Base-by-base conservation (phyloP, 768 basidiomycete genomes). In the Pisolithus orientalis region DNA sequence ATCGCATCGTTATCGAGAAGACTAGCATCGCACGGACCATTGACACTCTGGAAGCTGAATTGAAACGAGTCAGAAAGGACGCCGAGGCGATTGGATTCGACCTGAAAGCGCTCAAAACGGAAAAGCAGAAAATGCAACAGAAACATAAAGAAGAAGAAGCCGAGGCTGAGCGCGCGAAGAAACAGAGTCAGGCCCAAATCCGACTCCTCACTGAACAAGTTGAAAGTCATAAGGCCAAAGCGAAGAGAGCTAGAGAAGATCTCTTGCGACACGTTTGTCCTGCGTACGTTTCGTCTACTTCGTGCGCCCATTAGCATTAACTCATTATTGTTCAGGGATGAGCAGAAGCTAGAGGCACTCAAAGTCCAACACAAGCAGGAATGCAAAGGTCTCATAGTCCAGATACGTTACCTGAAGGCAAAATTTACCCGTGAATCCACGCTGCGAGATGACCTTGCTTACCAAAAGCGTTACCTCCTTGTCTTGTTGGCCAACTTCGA, bases 361-460 rank as follows among this genome's bases (percentile, higher is more conserved):
- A 83, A 77, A 57, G 59, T 70, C 2, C 84, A 82, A 65, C 90
- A 93, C 64, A 90, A 87, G 56, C 80, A 82, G 56, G 93, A 97
- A 64, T 87, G 88, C 73, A 94, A 93, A 63, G 91, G 92, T 8
- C 73, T 97, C 17, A 83, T 98, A 46, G 81, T 90, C 7, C 92
- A 96, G 66, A 92, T 96, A 53, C 80, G 78, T 39, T 97, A 96
- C 69, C 76, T 98, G 59, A 95, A 98, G 66, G 87, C 88, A 50
- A 92, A 91, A 64, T 94, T 85, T 68, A 87, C 82, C 3, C 80
- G 95, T 25, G 96, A 99, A 70, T 80, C 84, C 9, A 75, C 77
- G 1, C 80, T 96, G 74, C 80, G 95, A 32, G 75, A 74, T 53
- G 84, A 84, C 59, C 75, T 97, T 43, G 74, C 77, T 14, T 84